Percentiles rank a stretch among this genome's conserved stretches.
Evolutionary conservation across 2,329 filamentous ascomycete species (phyloP).

Genomic region (Hirsutella minnesotensis): DNA sequence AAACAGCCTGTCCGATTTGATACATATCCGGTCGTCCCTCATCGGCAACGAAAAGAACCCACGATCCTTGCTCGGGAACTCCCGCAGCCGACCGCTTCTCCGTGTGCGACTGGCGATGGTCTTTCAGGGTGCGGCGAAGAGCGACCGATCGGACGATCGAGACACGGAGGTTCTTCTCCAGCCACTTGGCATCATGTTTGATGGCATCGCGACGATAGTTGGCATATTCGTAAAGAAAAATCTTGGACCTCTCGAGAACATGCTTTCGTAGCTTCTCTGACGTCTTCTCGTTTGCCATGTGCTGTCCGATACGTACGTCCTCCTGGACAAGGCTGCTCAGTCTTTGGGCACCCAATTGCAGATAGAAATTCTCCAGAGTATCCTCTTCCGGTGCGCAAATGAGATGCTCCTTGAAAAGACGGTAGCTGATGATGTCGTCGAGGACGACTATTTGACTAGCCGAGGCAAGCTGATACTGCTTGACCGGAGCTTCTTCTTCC

Average conservation of each 20-base stretch:
- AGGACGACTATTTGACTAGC: constrained; percentile 65
- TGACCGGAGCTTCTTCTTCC: constrained; percentile 52
- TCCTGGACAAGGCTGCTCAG: constrained; percentile 71
- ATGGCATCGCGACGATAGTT: constrained; percentile 66
- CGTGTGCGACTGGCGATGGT: constrained; percentile 55
- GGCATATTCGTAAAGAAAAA: constrained; percentile 71
- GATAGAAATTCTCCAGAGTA: constrained; percentile 71
- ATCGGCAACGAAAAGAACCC: constrained; percentile 65
- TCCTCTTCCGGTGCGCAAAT: constrained; percentile 89
- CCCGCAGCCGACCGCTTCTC: constrained; percentile 68
- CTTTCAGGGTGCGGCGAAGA: constrained; percentile 63
- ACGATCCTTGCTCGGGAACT: constrained; percentile 38
- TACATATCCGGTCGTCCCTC: constrained; percentile 66
- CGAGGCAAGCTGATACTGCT: constrained; percentile 65
- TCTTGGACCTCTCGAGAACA: constrained; percentile 74
- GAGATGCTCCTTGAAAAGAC: constrained; percentile 74
- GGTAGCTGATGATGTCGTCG: constrained; percentile 83
- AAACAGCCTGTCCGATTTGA: constrained; percentile 81
- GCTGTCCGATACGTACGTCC: constrained; percentile 58
- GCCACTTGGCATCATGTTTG: constrained; percentile 78
- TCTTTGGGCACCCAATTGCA: constrained; percentile 63
- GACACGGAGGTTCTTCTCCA: constrained; percentile 74
- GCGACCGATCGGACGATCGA: constrained; percentile 68
- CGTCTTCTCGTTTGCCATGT: constrained; percentile 53
- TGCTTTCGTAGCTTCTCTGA: constrained; percentile 63